Conservation (phyloP, 2,329 filamentous ascomycete genomes). For the Alternaria consortialis region DNA sequence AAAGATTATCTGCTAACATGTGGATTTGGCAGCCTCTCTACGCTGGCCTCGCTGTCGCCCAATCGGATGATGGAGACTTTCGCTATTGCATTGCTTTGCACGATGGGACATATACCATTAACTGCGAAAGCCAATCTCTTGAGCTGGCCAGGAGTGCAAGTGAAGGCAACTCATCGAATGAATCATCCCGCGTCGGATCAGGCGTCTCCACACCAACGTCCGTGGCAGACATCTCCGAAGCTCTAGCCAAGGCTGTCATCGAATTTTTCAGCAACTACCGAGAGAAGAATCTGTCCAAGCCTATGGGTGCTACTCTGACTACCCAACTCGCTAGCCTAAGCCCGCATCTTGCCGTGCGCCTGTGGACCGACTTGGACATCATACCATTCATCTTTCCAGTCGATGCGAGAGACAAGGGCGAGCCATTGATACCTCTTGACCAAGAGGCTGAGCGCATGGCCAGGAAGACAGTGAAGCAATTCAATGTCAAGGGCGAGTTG, state of each 20-base stretch:
- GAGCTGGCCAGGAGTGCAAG: not conserved
- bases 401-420: slow-evolving; percentile 7
- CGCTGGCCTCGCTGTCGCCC: slow-evolving; percentile 68
- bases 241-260: slow-evolving; percentile 68
- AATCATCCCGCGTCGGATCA: slow-evolving; percentile 17
- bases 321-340: slow-evolving; percentile 66
- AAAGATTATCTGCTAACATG: slow-evolving; percentile 3
- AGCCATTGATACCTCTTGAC: slow-evolving; percentile 69
- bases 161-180: slow-evolving; percentile 4
- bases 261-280: slow-evolving; percentile 67
- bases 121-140: slow-evolving; percentile 66
- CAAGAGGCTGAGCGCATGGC: slow-evolving; percentile 85
- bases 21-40: slow-evolving; percentile 57
- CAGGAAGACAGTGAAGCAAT: slow-evolving; percentile 72
- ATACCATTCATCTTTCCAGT: slow-evolving; percentile 70
- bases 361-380: slow-evolving; percentile 81
- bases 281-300: slow-evolving; percentile 73
- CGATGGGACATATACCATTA: slow-evolving; percentile 77
- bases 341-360: slow-evolving; percentile 71
- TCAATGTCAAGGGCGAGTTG: slow-evolving; percentile 17
- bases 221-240: slow-evolving; percentile 18
- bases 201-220: slow-evolving; percentile 23
- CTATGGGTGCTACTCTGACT: slow-evolving; percentile 77
- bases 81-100: slow-evolving; percentile 69
- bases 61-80: slow-evolving; percentile 61